Evolutionary conservation across 257 asterid genomes (phyloP), one percentile per base, ranked within the genome.

Genomic region (Solanum virginianum): DNA sequence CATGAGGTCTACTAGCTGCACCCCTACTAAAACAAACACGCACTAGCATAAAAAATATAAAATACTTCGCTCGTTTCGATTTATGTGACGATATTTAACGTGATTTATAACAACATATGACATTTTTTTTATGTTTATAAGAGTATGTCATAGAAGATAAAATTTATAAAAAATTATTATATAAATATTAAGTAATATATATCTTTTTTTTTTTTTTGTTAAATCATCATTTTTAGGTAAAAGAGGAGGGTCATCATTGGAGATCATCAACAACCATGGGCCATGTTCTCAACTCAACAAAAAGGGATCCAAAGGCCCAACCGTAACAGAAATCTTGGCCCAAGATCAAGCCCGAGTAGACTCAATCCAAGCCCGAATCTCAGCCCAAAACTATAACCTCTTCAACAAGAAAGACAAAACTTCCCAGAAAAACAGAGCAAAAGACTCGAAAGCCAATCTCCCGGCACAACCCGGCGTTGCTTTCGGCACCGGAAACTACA

Each of bases 401-500:
- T 59, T 63, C 47, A 29, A 14, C 10, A 79, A 53, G 59, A 79
- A 36, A 17, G 82, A 79, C 22, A 60, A 41, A 15, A 10, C 26
- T 36, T 47, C 74, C 45, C 29, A 17, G 6, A 62, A 82, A 10
- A 45, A 63, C 18, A 82, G 65, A 47, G 75, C 77, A 7, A 57
- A 45, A 8, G 88, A 57, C 49, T 62, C 86, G 8, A 84, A 89
- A 69, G 70, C 85, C 16, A 77, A 20, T 66, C 84, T 95, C 69
- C 97, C 98, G 0, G 94, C 84, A 20, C 88, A 91, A 47, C 84
- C 93, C 0, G 97, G 97, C 13, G 51, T 29, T 13, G 81, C 95
- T 24, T 55, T 90, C 6, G 93, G 92, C 65, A 85, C 95, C 0
- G 95, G 93, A 5, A 91, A 94, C 89, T 95, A 95, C 90, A 11